Evolutionary conservation across 768 basidiomycete species (phyloP).

Genomic region (Kwoniella sp.): DNA sequence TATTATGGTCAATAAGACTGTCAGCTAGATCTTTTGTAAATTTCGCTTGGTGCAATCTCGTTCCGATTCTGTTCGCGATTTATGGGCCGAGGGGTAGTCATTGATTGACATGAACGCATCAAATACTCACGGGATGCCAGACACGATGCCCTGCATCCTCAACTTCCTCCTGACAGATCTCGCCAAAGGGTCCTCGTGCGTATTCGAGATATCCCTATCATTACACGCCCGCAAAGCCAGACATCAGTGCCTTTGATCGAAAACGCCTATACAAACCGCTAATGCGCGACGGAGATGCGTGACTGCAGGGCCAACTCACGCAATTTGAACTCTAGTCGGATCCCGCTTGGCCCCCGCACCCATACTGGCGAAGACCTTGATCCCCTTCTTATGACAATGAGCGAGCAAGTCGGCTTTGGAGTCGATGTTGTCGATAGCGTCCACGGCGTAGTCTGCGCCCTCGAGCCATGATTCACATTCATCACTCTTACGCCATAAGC

Average conservation of each 20-base stretch:
- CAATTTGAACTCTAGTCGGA: constrained; percentile 89
- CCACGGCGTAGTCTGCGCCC: constrained; percentile 94
- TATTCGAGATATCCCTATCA: constrained; percentile 79
- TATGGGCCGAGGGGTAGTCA: too few relatives aligned
- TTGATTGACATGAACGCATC: neutral
- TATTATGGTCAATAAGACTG: too few relatives aligned
- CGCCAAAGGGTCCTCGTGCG: constrained; percentile 92
- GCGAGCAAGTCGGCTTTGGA: constrained; percentile 93
- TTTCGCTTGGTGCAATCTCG: too few relatives aligned
- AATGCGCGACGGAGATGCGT: too few relatives aligned
- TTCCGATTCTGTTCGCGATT: too few relatives aligned
- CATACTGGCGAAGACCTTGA: constrained; percentile 97
- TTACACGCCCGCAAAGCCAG: neutral
- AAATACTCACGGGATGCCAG: constrained; percentile 59
- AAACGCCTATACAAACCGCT: too few relatives aligned
- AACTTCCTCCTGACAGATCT: constrained; percentile 77
- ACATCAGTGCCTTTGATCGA: neutral
- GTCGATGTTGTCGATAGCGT: constrained; percentile 96
- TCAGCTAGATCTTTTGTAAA: too few relatives aligned
- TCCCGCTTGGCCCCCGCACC: constrained; percentile 93
- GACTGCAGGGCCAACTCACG: constrained; percentile 40
- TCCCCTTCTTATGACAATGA: constrained; percentile 75
- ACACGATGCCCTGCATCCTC: constrained; percentile 52
- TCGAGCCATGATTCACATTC: constrained; percentile 72
- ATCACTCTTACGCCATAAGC: constrained; percentile 76